Base-by-base conservation (phyloP, 2,329 filamentous ascomycete genomes). In the Aspergillus spinulosporus region DNA sequence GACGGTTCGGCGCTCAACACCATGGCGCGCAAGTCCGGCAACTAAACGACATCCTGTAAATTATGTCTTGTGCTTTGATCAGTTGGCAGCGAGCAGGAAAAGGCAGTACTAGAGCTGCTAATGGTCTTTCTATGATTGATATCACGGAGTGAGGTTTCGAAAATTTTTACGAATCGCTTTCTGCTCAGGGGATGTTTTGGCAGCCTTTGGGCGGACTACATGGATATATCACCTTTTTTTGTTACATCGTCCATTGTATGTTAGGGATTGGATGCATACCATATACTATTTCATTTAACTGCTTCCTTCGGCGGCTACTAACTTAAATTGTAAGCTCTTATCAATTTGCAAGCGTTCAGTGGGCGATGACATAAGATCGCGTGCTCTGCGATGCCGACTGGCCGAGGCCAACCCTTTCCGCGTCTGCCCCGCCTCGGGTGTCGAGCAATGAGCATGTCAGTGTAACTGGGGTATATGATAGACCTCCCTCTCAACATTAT, bases 1-100 rank as follows among this genome's bases (percentile, higher is more conserved):
- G 95, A 97, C 77, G 94, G 94, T 66, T 92, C 88, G 71, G 94
- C 94, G 54, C 84, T 99, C 65, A 99, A 99, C 87, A 97, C 92
- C 68, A 99, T 99, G 93, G 92, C 93, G 66, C 95, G 94, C 86
- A 72, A 74, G 61, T 57, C 52, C 57, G 48, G 39, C 54, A 68
- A 68, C 52, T 74, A 74, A 70, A 66, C 49, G 8, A 32, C 51
- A 51, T 42, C 57, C 34, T 66, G 63, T 64, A 66, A 59, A 61
- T 56, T 65, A 66, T 21, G 60, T 56, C 42, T 29, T 59, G 36
- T 68, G 66, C 68, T 68, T 64, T 50, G 58, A 46, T 50, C 52
- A 42, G 28, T 28, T 39, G 34, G 45, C 52, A 54, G 49, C 57
- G 57, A 54, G 47, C 45, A 60, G 53, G 59, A 60, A 59, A 58